Conservation (phyloP, 768 basidiomycete genomes). For the Mycena indigotica region DNA sequence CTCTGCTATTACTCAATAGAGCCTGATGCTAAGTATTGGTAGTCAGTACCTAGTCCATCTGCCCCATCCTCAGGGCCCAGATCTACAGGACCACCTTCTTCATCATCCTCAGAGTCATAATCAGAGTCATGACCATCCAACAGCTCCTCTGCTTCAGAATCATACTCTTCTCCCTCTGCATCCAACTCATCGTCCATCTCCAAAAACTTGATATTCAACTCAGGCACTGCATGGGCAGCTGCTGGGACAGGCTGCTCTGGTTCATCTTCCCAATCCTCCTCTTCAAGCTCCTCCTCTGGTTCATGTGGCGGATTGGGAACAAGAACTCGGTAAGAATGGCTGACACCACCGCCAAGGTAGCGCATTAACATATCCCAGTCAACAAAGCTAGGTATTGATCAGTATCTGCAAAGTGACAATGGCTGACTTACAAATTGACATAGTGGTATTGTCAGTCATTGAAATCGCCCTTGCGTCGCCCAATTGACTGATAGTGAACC, state of each 20-base stretch:
- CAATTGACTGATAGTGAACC: background rate
- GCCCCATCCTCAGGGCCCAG: background rate
- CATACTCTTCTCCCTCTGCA: background rate
- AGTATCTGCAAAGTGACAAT: background rate
- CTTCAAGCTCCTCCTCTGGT: background rate
- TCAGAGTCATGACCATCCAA: background rate
- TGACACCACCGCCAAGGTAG: background rate
- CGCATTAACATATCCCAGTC: slow-evolving; percentile 2
- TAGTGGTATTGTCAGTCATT: background rate
- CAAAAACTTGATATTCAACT: background rate
- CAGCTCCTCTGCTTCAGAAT: too few species aligned
- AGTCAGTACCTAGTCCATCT: background rate
- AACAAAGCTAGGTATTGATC: background rate
- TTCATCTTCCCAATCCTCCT: slow-evolving; percentile 23
- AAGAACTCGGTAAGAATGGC: background rate
- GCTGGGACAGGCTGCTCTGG: background rate
- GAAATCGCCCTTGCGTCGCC: background rate
- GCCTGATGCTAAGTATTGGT: background rate
- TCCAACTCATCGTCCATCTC: background rate
- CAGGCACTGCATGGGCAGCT: background rate
- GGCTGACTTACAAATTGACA: background rate
- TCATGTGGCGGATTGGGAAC: background rate
- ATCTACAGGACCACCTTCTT: background rate
- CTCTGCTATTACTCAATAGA: background rate
- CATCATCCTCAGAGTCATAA: background rate